Evolutionary conservation across 176 grass and related monocot species (phyloP), one percentile per base, ranked within the genome.

Genomic region (Ensete glaucum): DNA sequence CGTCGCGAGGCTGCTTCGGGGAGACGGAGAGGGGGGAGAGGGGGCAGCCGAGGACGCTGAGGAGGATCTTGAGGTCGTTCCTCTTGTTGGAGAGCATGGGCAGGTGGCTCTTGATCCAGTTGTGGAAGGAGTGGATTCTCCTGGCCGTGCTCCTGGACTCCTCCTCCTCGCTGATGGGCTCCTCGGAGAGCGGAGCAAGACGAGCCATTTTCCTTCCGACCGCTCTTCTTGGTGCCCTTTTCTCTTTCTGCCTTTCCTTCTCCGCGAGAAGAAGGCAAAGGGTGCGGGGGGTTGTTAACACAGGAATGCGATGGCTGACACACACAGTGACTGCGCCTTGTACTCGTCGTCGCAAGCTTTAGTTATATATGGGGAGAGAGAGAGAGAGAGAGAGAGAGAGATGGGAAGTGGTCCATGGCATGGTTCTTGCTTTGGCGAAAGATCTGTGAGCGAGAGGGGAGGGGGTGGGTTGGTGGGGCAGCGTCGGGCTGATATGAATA

Each of bases 41-140:
- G 7, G 94, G 94, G 88, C 90, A 97, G 8, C 85, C 94, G 65
- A 97, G 79, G 72, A 97, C 94, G 80, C 90, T 93, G 71, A 97
- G 88, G 75, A 97, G 85, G 25, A 93, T 87, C 55, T 91, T 87
- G 53, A 97, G 85, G 81, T 93, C 94, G 9, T 82, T 75, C 29
- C 81, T 88, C 25, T 88, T 86, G 54, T 73, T 54, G 22, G 85
- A 89, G 15, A 86, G 88, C 10, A 89, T 74, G 50, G 87, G 69
- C n/a, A 83, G 43, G 64, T 87, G 81, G 76, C 74, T 87, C 65
- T 59, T 80, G 63, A 87, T 52, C 85, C 85, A 87, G 58, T 66
- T 70, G 57, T 55, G 72, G 65, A 87, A 76, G 50, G 85, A 83
- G 23, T 83, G 81, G 69, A 72, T 80, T 54, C 64, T 83, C 59